phyloP scores from a whole-genome alignment of 768 basidiomycete genomes.

The Pisolithus marmoratus region DNA sequence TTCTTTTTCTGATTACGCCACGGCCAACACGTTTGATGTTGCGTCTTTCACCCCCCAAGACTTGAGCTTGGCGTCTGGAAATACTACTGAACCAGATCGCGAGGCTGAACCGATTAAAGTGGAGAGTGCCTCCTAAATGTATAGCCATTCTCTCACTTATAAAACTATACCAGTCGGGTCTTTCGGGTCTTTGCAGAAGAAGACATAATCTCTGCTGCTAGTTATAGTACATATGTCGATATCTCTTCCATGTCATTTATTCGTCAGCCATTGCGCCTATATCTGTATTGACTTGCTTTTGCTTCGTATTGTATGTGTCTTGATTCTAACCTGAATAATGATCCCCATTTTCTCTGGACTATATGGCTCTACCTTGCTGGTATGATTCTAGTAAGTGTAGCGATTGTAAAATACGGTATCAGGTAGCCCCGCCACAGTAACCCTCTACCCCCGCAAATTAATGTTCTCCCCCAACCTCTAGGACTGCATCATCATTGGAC shows the following conservation, averaged over 20 bases:
- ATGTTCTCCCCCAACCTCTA: slow-evolving; percentile 20
- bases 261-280: slow-evolving; percentile 30
- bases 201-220: slow-evolving; percentile 23
- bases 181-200: slow-evolving; percentile 24
- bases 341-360: slow-evolving; percentile 14
- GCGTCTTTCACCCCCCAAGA: slow-evolving; percentile 62
- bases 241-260: slow-evolving; percentile 30
- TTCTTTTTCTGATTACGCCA: slow-evolving; percentile 66
- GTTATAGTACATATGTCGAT: slow-evolving; percentile 27
- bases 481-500: slow-evolving; percentile 34
- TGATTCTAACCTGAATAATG: slow-evolving; percentile 25
- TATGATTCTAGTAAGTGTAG: slow-evolving; percentile 16
- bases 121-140: slow-evolving; percentile 41
- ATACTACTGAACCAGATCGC: slow-evolving; percentile 54
- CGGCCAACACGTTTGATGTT: slow-evolving; percentile 66
- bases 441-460: slow-evolving; percentile 6
- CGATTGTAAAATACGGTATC: slow-evolving; percentile 9
- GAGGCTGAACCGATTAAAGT: slow-evolving; percentile 64
- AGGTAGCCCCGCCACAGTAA: slow-evolving; percentile 7
- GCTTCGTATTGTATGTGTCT: slow-evolving; percentile 31
- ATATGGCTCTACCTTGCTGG: slow-evolving; percentile 9
- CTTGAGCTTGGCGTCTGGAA: slow-evolving; percentile 49
- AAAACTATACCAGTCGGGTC: slow-evolving; percentile 16
- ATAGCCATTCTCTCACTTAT: slow-evolving; percentile 3
- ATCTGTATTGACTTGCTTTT: slow-evolving; percentile 32